phyloP scores from a whole-genome alignment of 495 filamentous ascomycete species.

The Penicillium bovifimosum region DNA sequence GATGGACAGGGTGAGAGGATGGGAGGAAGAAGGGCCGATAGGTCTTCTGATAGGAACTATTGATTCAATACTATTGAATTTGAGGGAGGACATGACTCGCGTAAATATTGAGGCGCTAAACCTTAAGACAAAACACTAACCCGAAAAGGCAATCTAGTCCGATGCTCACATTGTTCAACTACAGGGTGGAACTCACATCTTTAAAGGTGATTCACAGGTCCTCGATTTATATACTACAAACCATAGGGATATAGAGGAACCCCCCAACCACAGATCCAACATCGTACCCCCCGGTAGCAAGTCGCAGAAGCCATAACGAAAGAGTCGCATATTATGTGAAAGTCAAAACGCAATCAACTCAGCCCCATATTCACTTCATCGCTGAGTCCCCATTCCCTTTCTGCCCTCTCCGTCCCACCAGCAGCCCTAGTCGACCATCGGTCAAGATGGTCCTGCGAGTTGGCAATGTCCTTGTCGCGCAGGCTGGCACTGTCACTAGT shows the following conservation, averaged over 20 bases:
- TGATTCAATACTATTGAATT: too few relatives aligned
- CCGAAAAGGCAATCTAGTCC: too few relatives aligned
- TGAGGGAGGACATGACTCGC: too few relatives aligned
- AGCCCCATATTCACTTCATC: conserved; percentile 52
- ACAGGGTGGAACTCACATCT: too few relatives aligned
- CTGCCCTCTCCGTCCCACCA: conserved; percentile 39
- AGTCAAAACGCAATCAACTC: conserved; percentile 30
- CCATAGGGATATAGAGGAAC: neutral
- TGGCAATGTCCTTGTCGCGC: conserved; percentile 45
- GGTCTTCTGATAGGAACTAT: too few relatives aligned
- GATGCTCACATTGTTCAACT: too few relatives aligned
- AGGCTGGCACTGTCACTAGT: conserved; percentile 39
- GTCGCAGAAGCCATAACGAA: neutral
- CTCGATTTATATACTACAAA: neutral
- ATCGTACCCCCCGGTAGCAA: neutral
- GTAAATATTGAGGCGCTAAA: too few relatives aligned
- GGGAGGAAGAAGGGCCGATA: too few relatives aligned
- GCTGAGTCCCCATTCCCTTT: conserved; percentile 43
- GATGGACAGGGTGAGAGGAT: too few relatives aligned
- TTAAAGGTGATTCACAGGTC: neutral
- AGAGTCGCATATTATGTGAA: neutral
- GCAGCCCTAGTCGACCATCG: conserved; percentile 37
- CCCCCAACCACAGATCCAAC: neutral
- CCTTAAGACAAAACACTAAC: too few relatives aligned
- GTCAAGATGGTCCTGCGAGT: conserved; percentile 45